These are phyloP conservation scores for Pneumocystis wakefieldiae DNA, from an alignment of 1,139 yeast genomes.

Conservation along the genomic window DNA sequence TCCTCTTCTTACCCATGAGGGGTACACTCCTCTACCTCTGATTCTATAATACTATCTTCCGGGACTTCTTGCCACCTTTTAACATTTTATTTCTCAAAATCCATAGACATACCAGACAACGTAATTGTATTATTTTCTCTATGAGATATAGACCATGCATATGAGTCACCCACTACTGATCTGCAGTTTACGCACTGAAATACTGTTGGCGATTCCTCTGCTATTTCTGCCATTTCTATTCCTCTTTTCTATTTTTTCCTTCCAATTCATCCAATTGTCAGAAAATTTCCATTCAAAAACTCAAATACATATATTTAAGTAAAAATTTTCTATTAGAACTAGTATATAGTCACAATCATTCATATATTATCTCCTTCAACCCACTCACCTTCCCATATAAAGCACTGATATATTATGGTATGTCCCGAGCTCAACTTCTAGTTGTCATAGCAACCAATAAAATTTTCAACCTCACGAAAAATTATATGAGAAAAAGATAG, in stretches of 20 bases:
- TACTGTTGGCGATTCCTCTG: constrained; percentile 1
- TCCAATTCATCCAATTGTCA: not conserved
- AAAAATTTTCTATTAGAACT: not conserved
- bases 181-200: constrained; percentile 4
- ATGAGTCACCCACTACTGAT: constrained; percentile 5
- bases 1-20: not conserved
- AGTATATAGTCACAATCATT: not conserved
- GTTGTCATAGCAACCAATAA: not conserved
- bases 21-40: not conserved
- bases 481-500: not conserved
- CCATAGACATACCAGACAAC: not conserved
- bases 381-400: not conserved
- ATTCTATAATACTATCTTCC: constrained; percentile 1
- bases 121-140: constrained; percentile 2
- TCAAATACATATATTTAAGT: not conserved
- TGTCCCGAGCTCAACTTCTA: not conserved
- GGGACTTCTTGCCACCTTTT: not conserved
- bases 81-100: not conserved
- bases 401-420: not conserved
- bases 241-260: not conserved
- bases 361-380: not conserved
- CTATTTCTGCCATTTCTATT: not conserved
- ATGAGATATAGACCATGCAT: constrained; percentile 5
- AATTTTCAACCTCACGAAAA: not conserved
- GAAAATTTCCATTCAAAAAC: not conserved